Percentiles rank a stretch among this genome's conserved stretches.
Evolutionary conservation across 1,139 yeast species (phyloP).

Genomic region (Kodamaea ohmeri): DNA sequence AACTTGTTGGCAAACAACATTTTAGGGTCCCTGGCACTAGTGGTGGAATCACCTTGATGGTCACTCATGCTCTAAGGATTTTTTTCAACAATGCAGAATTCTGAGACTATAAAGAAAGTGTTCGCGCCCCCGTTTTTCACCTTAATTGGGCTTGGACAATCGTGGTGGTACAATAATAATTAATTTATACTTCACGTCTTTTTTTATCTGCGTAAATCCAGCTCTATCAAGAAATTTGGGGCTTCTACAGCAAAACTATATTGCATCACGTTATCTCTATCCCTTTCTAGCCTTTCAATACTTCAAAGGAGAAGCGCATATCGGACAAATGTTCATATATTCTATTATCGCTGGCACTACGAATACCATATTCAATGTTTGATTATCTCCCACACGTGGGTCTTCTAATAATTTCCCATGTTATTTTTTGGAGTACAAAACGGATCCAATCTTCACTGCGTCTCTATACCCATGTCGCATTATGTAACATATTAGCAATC

Average conservation of each 20-base stretch:
- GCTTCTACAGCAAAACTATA: no score
- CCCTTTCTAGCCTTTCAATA: background rate
- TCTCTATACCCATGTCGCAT: background rate
- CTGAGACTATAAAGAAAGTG: background rate
- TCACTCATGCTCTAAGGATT: constrained; percentile 1
- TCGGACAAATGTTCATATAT: no score
- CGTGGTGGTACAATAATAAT: constrained; percentile 1
- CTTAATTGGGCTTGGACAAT: background rate
- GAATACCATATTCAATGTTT: background rate
- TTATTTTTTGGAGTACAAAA: constrained; percentile 1
- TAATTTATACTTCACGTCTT: background rate
- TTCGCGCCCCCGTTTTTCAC: constrained; percentile 5
- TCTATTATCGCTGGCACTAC: background rate
- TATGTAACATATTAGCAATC: background rate
- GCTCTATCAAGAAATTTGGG: background rate
- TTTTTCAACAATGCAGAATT: background rate
- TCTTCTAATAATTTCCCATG: constrained; percentile 1
- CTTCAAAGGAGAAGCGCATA: background rate
- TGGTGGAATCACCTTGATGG: constrained; percentile 2
- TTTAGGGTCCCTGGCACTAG: constrained; percentile 13
- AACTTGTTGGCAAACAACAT: constrained; percentile 89
- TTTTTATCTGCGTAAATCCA: background rate
- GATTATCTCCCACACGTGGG: background rate
- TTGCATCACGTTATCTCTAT: no score
- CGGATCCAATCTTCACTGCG: background rate